These are phyloP conservation scores for Scedosporium boydii DNA, from an alignment of 2,329 filamentous ascomycete species.

Conservation along the genomic window DNA sequence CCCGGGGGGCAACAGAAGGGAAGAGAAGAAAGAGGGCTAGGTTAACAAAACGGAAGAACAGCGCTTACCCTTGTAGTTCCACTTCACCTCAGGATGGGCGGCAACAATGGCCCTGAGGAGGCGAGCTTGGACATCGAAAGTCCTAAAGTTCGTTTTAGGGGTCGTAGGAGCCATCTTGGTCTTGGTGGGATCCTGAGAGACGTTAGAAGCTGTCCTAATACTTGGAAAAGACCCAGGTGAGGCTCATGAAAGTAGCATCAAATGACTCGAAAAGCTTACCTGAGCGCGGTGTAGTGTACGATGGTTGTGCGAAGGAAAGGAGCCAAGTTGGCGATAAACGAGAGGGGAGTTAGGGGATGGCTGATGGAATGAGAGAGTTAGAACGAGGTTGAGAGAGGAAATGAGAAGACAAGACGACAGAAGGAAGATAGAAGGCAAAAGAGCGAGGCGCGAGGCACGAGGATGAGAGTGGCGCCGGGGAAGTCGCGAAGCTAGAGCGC, in stretches of 20 bases:
- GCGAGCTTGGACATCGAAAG: conserved; percentile 49
- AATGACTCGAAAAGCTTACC: too few relatives aligned
- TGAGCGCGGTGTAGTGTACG: not conserved
- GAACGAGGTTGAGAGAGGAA: too few relatives aligned
- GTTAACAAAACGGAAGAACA: conserved; percentile 5
- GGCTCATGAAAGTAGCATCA: too few relatives aligned
- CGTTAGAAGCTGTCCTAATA: not conserved
- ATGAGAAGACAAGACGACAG: too few relatives aligned
- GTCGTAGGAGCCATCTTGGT: conserved; percentile 31
- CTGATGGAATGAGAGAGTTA: too few relatives aligned
- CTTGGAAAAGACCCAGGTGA: not conserved
- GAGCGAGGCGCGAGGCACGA: too few relatives aligned
- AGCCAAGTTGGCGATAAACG: too few relatives aligned
- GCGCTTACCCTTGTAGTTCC: conserved; percentile 52
- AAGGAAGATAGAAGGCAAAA: too few relatives aligned
- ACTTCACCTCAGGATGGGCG: conserved; percentile 40
- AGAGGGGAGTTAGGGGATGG: too few relatives aligned
- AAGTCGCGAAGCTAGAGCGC: too few relatives aligned
- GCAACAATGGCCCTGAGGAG: conserved; percentile 53
- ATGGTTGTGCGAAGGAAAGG: too few relatives aligned
- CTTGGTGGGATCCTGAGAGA: not conserved
- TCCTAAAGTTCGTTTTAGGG: conserved; percentile 45
- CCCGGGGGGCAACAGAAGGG: not conserved
- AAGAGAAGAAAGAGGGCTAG: not conserved
- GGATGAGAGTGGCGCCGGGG: too few relatives aligned